Evolutionary conservation across 1,284 basidiomycete genomes (phyloP).

Genomic region (Trametes sp.): DNA sequence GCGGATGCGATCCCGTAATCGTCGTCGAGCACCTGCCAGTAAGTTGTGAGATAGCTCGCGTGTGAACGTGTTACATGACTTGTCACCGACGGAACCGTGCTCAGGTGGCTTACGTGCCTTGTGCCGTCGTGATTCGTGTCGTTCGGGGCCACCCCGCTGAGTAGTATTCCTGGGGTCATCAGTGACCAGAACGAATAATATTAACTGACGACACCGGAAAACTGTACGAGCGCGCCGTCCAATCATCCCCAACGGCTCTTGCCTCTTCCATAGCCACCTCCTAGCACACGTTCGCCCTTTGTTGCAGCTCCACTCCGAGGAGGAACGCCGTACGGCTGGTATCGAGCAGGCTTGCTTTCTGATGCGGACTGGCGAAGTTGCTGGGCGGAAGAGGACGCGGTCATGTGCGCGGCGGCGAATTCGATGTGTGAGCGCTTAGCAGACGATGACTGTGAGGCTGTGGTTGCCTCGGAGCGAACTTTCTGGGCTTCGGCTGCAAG

Average conservation of each 20-base stretch:
- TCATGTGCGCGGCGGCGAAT: constrained; percentile 48
- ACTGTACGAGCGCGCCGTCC: background rate
- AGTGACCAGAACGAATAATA: background rate
- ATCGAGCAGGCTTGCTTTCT: constrained; percentile 16
- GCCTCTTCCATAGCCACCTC: constrained; percentile 29
- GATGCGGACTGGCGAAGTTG: constrained; percentile 1
- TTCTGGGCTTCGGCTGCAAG: constrained; percentile 58
- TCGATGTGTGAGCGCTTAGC: constrained; percentile 62
- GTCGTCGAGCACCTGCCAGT: background rate
- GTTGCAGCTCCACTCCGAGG: constrained; percentile 6
- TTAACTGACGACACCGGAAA: background rate
- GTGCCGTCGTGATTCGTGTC: background rate
- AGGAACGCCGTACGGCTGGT: constrained; percentile 25
- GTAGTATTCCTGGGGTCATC: background rate
- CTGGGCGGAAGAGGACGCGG: constrained; percentile 29
- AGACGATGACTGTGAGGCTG: constrained; percentile 54
- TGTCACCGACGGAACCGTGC: background rate
- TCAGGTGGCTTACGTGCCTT: background rate
- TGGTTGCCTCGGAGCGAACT: constrained; percentile 61
- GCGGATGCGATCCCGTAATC: constrained; percentile 1
- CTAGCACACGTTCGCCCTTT: constrained; percentile 25
- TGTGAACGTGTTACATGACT: background rate
- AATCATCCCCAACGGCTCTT: constrained; percentile 31
- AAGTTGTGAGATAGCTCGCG: background rate
- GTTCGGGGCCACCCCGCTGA: background rate